phyloP scores from a whole-genome alignment of 1,284 basidiomycete species.

The Apiotrichum akiyoshidainum region DNA sequence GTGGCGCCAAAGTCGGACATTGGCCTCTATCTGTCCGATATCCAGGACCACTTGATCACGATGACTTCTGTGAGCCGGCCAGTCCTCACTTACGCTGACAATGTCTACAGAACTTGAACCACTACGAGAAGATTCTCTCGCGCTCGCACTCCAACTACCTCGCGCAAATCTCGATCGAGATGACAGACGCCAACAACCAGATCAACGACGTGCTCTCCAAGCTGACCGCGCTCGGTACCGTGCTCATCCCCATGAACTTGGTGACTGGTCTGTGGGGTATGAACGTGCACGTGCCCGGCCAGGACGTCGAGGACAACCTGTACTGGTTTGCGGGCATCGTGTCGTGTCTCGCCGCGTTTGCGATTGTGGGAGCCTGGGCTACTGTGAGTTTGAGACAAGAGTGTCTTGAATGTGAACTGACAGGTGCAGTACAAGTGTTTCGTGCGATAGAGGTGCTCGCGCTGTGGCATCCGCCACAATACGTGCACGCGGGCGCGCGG shows the following conservation, averaged over 20 bases:
- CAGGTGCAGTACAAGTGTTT: slow-evolving; percentile 7
- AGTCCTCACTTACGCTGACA: background rate
- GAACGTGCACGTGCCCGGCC: slow-evolving; percentile 67
- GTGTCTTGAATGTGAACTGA: background rate
- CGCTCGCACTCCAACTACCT: slow-evolving; percentile 99
- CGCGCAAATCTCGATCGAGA: slow-evolving; percentile 96
- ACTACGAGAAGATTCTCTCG: slow-evolving; percentile 98
- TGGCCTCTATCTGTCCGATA: slow-evolving; percentile 90
- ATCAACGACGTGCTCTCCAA: slow-evolving; percentile 99
- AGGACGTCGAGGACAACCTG: slow-evolving; percentile 56
- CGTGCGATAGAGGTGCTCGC: background rate
- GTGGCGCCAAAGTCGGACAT: slow-evolving; percentile 98
- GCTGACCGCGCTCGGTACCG: slow-evolving; percentile 94
- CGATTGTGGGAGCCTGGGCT: slow-evolving; percentile 72
- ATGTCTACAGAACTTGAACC: slow-evolving; percentile 79
- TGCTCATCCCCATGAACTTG: slow-evolving; percentile 95
- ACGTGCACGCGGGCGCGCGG: too few species aligned
- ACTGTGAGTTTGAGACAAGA: slow-evolving; percentile 51
- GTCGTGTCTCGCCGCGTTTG: slow-evolving; percentile 70
- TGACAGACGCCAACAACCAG: slow-evolving; percentile 99
- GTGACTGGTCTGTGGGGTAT: slow-evolving; percentile 67
- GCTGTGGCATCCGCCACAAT: too few species aligned
- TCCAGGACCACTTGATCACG: slow-evolving; percentile 96
- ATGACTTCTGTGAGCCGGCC: slow-evolving; percentile 63
- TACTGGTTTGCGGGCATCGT: slow-evolving; percentile 85